Conservation (phyloP, 495 filamentous ascomycete species). For the Penicillium steckii region DNA sequence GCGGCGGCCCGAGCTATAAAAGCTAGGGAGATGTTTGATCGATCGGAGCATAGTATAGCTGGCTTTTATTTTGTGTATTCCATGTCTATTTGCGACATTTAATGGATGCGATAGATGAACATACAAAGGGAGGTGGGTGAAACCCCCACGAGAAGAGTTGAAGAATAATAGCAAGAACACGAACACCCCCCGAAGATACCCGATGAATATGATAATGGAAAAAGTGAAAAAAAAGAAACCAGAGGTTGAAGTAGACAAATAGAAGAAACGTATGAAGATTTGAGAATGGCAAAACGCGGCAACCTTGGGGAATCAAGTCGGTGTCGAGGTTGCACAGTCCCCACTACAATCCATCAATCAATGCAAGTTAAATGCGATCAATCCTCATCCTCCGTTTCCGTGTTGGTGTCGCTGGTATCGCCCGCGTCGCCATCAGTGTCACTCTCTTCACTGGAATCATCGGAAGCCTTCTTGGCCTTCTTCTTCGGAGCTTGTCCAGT, state of each 20-base stretch:
- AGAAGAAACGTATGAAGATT: background rate
- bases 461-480: constrained; percentile 56
- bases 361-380: constrained; percentile 26
- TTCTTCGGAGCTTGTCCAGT: constrained; percentile 58
- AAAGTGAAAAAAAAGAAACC: constrained; percentile 5
- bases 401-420: constrained; percentile 75
- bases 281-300: background rate
- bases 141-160: background rate
- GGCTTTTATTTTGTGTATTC: constrained; percentile 6
- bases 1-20: background rate
- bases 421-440: constrained; percentile 83
- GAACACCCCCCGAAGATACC: constrained; percentile 14
- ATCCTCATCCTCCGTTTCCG: constrained; percentile 70
- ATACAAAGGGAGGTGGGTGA: constrained; percentile 11
- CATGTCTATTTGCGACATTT: constrained; percentile 16
- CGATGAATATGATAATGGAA: constrained; percentile 8
- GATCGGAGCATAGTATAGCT: background rate
- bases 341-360: constrained; percentile 26
- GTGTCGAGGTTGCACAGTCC: constrained; percentile 21
- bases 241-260: background rate
- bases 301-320: constrained; percentile 5
- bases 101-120: constrained; percentile 15
- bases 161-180: constrained; percentile 1
- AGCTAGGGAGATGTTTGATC: background rate
- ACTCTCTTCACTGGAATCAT: constrained; percentile 75